phyloP scores from a whole-genome alignment of 345 rosid species.

The Laguncularia racemosa region DNA sequence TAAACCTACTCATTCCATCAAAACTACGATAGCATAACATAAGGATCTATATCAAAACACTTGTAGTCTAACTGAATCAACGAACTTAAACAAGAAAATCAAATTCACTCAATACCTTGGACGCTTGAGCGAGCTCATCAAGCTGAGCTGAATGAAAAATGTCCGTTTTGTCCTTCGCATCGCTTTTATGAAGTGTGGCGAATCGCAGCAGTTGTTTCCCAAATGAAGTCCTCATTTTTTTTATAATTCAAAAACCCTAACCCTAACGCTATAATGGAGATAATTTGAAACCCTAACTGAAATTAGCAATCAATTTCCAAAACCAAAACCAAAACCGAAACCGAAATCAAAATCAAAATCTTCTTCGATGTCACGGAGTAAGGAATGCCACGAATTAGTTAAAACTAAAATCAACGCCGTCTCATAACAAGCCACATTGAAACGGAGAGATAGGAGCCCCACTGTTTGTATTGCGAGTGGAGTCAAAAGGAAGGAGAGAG shows the following conservation, averaged over 20 bases:
- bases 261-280: neutral
- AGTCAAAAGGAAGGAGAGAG: too few relatives aligned
- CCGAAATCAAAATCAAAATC: too few relatives aligned
- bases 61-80: neutral
- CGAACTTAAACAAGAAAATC: neutral
- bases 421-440: too few relatives aligned
- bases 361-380: too few relatives aligned
- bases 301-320: too few relatives aligned
- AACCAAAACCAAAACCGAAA: too few relatives aligned
- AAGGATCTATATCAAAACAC: neutral
- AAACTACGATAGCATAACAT: neutral
- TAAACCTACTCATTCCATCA: too few relatives aligned
- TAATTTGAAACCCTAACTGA: too few relatives aligned
- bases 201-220: constrained; percentile 52
- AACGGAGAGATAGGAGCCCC: too few relatives aligned
- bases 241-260: constrained; percentile 15
- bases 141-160: constrained; percentile 37
- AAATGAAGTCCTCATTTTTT: constrained; percentile 68
- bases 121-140: constrained; percentile 81
- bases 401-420: too few relatives aligned
- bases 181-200: constrained; percentile 63
- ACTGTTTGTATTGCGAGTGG: too few relatives aligned
- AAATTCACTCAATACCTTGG: constrained; percentile 37
- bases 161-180: constrained; percentile 58
- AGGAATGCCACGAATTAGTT: too few relatives aligned